phyloP scores from a whole-genome alignment of 2,329 filamentous ascomycete species.

The Colletotrichum karsti region DNA sequence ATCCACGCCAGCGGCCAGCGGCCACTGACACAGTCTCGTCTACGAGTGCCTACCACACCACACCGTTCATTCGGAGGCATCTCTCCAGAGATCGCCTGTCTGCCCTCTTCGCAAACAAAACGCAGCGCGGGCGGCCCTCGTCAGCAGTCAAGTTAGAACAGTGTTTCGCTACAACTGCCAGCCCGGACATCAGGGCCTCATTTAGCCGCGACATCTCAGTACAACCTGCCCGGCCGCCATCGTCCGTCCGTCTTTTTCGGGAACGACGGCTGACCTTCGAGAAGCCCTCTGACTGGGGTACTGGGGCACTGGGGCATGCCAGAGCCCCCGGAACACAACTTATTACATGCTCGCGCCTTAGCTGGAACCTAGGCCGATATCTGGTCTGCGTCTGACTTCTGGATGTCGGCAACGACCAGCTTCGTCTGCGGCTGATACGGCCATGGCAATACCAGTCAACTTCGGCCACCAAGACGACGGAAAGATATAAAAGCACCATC shows the following conservation, averaged over 20 bases:
- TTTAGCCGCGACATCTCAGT: conserved; percentile 11
- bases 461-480: not conserved
- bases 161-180: not conserved
- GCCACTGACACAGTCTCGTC: not conserved
- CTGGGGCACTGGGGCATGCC: not conserved
- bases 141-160: not conserved
- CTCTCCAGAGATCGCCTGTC: not conserved
- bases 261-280: conserved; percentile 5
- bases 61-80: not conserved
- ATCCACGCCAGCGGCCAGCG: not conserved
- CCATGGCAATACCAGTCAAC: not conserved
- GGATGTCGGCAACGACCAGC: not conserved
- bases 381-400: not conserved
- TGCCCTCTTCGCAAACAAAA: conserved; percentile 2
- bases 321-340: not conserved
- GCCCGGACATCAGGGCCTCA: not conserved
- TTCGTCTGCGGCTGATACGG: not conserved
- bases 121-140: not conserved
- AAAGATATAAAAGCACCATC: not conserved
- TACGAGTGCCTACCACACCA: not conserved
- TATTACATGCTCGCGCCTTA: not conserved
- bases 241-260: conserved; percentile 5
- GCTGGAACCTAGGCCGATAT: not conserved
- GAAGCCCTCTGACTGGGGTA: not conserved
- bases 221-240: not conserved